Conservation (phyloP, 1,139 yeast species). For the Nakaseomyces nivariensis region DNA sequence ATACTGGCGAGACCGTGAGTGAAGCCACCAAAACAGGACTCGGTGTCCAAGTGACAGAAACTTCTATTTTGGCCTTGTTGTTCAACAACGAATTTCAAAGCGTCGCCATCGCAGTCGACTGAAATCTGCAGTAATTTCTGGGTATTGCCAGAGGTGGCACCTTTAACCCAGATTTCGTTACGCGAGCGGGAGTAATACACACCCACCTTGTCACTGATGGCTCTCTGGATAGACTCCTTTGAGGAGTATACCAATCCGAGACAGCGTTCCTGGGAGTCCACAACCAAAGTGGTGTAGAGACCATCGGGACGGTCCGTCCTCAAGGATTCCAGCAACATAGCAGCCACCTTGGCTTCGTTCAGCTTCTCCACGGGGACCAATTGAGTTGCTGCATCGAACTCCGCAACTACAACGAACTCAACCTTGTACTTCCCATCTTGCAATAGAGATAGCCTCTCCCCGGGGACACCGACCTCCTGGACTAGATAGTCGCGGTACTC, state of each 20-base stretch:
- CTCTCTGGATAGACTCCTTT: constrained; percentile 65
- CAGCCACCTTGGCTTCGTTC: constrained; percentile 35
- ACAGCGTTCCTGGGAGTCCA: constrained; percentile 54
- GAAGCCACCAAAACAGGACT: constrained; percentile 72
- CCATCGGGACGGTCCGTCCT: constrained; percentile 83
- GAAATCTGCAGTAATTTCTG: constrained; percentile 60
- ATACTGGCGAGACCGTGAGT: constrained; percentile 46
- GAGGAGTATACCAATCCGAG: constrained; percentile 92
- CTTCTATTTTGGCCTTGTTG: constrained; percentile 48
- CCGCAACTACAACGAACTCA: constrained; percentile 43
- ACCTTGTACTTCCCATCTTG: constrained; percentile 11
- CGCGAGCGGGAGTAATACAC: constrained; percentile 88
- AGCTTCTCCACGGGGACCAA: constrained; percentile 13
- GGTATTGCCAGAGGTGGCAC: constrained; percentile 90
- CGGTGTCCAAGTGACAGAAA: constrained; percentile 75
- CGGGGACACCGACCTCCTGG: constrained; percentile 49
- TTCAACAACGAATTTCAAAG: constrained; percentile 74
- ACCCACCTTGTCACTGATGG: constrained; percentile 74
- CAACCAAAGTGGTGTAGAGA: constrained; percentile 74
- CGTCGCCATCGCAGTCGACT: constrained; percentile 87
- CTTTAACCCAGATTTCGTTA: constrained; percentile 90
- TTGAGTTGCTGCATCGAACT: constrained; percentile 17
- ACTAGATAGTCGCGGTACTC: constrained; percentile 32
- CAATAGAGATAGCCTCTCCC: constrained; percentile 15
- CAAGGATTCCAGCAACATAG: constrained; percentile 45